A percentile compares a stretch with the other conserved stretches of the same genome.
These are phyloP conservation scores for Sarcodon aspratus DNA, from an alignment of 768 basidiomycete species.

Conservation along the genomic window DNA sequence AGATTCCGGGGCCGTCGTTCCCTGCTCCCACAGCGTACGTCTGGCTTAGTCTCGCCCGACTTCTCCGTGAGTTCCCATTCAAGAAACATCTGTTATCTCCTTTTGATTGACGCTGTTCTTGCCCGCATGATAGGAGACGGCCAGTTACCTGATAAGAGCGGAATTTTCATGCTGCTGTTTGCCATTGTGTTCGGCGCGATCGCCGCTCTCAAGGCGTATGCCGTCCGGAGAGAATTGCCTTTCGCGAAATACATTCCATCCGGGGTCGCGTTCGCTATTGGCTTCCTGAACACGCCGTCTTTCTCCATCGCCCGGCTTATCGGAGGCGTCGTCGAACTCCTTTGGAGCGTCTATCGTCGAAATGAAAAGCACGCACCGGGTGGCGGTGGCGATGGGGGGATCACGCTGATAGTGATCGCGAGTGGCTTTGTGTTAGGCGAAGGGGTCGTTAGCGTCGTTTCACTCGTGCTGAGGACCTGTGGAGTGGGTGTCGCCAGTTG, in stretches of 20 bases:
- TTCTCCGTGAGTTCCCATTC: slow-evolving; percentile 50
- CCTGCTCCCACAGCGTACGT: slow-evolving; percentile 93
- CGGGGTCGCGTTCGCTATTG: slow-evolving; percentile 90
- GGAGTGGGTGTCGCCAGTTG: slow-evolving; percentile 75
- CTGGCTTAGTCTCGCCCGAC: slow-evolving; percentile 71
- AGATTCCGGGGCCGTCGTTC: slow-evolving; percentile 89
- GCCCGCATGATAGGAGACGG: slow-evolving; percentile 51
- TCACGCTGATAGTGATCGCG: slow-evolving; percentile 76
- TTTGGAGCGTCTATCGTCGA: slow-evolving; percentile 26
- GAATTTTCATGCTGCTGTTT: slow-evolving; percentile 70
- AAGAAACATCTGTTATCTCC: slow-evolving; percentile 11
- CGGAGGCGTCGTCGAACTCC: slow-evolving; percentile 74
- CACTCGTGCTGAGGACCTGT: slow-evolving; percentile 59
- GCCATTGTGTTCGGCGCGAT: slow-evolving; percentile 59
- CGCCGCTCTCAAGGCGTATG: slow-evolving; percentile 56
- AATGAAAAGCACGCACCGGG: slow-evolving; percentile 13
- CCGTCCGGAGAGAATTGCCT: slow-evolving; percentile 32
- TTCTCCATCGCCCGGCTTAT: slow-evolving; percentile 88
- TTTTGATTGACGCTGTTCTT: neutral
- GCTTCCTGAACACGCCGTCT: slow-evolving; percentile 91
- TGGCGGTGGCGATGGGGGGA: slow-evolving; percentile 41
- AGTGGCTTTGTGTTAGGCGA: slow-evolving; percentile 96
- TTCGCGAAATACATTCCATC: slow-evolving; percentile 80
- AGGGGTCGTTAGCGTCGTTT: slow-evolving; percentile 78
- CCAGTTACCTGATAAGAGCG: slow-evolving; percentile 64